A percentile compares a stretch with the other conserved stretches of the same genome.
Evolutionary conservation across 2,329 filamentous ascomycete species (phyloP).

Genomic region (Ciborinia camelliae): DNA sequence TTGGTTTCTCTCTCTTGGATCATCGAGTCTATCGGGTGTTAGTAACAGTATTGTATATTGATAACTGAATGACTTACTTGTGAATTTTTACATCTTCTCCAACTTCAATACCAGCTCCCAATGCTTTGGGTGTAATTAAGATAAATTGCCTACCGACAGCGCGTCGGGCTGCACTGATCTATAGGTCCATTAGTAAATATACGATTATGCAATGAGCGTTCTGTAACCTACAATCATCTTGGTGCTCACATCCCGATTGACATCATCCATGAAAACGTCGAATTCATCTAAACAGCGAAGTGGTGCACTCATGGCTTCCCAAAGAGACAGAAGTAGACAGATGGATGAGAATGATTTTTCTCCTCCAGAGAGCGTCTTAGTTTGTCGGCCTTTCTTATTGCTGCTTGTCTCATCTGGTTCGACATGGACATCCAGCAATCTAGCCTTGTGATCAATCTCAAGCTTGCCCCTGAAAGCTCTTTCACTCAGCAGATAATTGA

Average conservation of each 20-base stretch:
- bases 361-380: conserved; percentile 89
- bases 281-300: conserved; percentile 96
- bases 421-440: conserved; percentile 73
- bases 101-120: conserved; percentile 55
- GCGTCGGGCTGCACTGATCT: conserved; percentile 80
- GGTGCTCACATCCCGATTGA: conserved; percentile 90
- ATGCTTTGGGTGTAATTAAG: conserved; percentile 89
- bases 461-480: conserved; percentile 83
- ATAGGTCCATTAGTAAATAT: conserved; percentile 12
- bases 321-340: conserved; percentile 85
- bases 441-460: conserved; percentile 70
- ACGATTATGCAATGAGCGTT: not conserved
- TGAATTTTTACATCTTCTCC: conserved; percentile 74
- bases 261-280: conserved; percentile 98
- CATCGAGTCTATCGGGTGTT: conserved; percentile 4
- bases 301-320: conserved; percentile 97
- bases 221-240: conserved; percentile 73
- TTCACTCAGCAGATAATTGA: conserved; percentile 84
- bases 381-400: conserved; percentile 69
- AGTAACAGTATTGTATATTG: conserved; percentile 3
- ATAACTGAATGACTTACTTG: conserved; percentile 47
- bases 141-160: conserved; percentile 93
- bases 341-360: conserved; percentile 98
- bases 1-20: conserved; percentile 31
- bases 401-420: conserved; percentile 67